Base-by-base conservation (phyloP, 2,329 filamentous ascomycete species). In the Cyanodermella asteris region DNA sequence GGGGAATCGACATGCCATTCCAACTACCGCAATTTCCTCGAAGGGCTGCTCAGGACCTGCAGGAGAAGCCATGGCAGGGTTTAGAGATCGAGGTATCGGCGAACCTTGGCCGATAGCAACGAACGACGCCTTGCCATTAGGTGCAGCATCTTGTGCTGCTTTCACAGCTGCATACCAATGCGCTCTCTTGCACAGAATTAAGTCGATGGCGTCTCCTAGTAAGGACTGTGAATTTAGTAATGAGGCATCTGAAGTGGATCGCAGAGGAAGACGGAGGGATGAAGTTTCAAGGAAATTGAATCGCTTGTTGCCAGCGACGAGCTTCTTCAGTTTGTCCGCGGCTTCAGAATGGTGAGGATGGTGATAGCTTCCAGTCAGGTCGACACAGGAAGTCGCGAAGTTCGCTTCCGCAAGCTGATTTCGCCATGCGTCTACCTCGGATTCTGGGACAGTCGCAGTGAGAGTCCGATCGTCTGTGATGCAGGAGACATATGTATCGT, bases 171-270 rank as follows among this genome's bases (percentile, higher is more conserved):
- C 17, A 22, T 15, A 26, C 27, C 27, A 29, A 13, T 29, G 22
- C n/a, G 27, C 16, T 18, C 14, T 16, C 18, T 29, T 17, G 18
- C 16, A 20, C 5, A 29, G 22, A 9, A 29, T 29, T 9, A 20
- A 13, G 6, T 26, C 23, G 5, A 29, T 14, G 19, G 27, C 23
- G 11, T 25, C 12, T 7, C 21, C 23, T 12, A 25, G 23, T 23
- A 29, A 13, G 22, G 23, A 12, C 11, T 18, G 22, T 3, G 16
- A 13, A 9, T 4, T 22, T 16, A 29, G 21, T 18, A 20, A 20
- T n/a, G 21, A 7, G 25, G 23, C 14, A 22, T 25, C 23, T 16
- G 23, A 17, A 49, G 12, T 22, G 5, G 27, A 29, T 29, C 27
- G 20, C 13, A 29, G 17, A 11, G 27, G 27, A 7, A 29, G 13